phyloP scores from a whole-genome alignment of 257 asterid genomes.

The Paulownia fortunei region DNA sequence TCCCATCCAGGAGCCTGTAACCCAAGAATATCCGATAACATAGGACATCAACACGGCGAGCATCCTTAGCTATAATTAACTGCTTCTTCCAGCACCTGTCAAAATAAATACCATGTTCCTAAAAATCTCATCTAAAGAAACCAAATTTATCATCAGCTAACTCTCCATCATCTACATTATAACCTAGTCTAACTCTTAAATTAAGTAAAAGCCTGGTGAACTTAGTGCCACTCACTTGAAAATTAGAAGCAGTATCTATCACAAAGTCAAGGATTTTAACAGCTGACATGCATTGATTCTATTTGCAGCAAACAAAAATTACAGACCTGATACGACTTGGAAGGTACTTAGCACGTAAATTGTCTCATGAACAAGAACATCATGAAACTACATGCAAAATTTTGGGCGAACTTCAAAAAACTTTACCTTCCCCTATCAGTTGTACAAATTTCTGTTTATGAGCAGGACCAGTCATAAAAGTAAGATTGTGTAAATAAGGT shows the following conservation, averaged over 20 bases:
- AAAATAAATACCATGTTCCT: slow-evolving; percentile 20
- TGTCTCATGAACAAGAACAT: neutral
- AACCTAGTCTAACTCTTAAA: neutral
- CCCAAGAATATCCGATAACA: slow-evolving; percentile 70
- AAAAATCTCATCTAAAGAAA: neutral
- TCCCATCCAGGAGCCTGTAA: slow-evolving; percentile 69
- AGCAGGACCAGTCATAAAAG: neutral
- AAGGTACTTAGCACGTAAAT: neutral
- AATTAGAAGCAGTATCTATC: neutral
- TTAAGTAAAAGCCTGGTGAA: neutral
- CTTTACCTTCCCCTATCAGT: neutral
- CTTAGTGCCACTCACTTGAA: neutral
- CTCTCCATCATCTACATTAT: neutral
- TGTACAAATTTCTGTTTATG: neutral
- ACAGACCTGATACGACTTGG: neutral
- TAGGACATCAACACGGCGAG: slow-evolving; percentile 70
- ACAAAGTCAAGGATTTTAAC: neutral
- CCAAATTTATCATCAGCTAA: neutral
- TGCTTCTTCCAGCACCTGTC: slow-evolving; percentile 82
- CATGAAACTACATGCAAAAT: neutral
- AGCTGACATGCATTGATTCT: neutral
- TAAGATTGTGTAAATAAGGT: neutral
- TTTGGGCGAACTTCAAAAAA: neutral
- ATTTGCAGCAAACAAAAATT: neutral
- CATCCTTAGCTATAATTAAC: slow-evolving; percentile 70